Evolutionary conservation across 2,329 filamentous ascomycete genomes (phyloP).

Genomic region (Colletotrichum sp.): DNA sequence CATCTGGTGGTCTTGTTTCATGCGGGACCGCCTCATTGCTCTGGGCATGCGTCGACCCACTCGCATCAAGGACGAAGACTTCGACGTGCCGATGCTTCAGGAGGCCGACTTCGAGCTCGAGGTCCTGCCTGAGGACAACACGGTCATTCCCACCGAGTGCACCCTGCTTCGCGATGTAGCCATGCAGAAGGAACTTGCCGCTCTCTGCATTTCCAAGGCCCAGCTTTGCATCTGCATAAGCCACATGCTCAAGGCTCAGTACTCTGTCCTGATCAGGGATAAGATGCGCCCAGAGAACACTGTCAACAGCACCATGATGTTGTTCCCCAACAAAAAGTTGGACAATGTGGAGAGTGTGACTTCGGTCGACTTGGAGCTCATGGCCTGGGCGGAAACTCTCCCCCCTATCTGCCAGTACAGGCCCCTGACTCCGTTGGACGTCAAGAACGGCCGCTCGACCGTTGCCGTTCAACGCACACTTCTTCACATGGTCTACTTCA

Average conservation of each 20-base stretch:
- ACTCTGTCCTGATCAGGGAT: constrained; percentile 87
- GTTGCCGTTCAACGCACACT: constrained; percentile 79
- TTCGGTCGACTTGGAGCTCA: constrained; percentile 78
- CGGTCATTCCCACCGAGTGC: constrained; percentile 73
- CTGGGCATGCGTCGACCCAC: constrained; percentile 93
- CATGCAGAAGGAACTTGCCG: constrained; percentile 79
- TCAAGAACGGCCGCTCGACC: constrained; percentile 64
- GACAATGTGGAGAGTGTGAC: constrained; percentile 83
- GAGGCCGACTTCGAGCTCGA: constrained; percentile 84
- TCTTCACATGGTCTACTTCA: constrained; percentile 92
- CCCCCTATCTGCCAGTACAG: constrained; percentile 75
- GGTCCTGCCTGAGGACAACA: constrained; percentile 69
- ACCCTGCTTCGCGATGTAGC: constrained; percentile 71
- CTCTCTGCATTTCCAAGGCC: constrained; percentile 91
- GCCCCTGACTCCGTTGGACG: constrained; percentile 56
- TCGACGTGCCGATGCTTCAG: constrained; percentile 88
- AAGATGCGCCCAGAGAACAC: constrained; percentile 79
- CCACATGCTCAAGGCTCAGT: constrained; percentile 87
- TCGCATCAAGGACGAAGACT: constrained; percentile 91
- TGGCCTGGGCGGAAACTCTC: constrained; percentile 76
- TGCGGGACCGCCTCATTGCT: constrained; percentile 90
- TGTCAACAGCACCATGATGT: constrained; percentile 82
- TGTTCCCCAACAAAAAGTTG: constrained; percentile 86
- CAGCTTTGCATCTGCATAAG: constrained; percentile 90
- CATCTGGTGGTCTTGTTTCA: constrained; percentile 98